Evolutionary conservation across 2,329 filamentous ascomycete genomes (phyloP), one percentile per base, ranked within the genome.

Genomic region (Botrytis deweyae): DNA sequence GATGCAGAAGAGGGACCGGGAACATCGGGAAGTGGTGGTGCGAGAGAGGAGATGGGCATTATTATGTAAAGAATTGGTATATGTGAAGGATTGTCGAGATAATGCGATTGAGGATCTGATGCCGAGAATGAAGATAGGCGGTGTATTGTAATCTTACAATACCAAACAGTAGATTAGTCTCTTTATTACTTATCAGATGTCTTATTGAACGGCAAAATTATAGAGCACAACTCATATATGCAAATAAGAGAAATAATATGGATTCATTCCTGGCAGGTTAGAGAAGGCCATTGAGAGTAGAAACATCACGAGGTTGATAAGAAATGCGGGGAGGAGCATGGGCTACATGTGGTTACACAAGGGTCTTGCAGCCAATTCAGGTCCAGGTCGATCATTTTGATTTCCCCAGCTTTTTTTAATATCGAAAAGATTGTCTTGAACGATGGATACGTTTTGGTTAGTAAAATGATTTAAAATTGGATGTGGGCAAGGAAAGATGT

Each of bases 1-100:
- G 66, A 68, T 25, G 66, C 16, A 2, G 66, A 68, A 33, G 66
- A 68, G 10, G 66, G 66, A 12, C 66, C 49, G 25, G 49, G 49
- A n/a, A 42, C 42, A 44, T 58, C 66, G 20, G 66, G n/a, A 33
- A 25, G n/a, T 29, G 61, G 61, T 42, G 70, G 46, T 40, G 62
- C 70, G 29, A 67, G 61, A n/a, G 70, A 72, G 20, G 70, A 72
- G 38, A 20, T 44, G 49, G 70, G 58, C 70, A 72, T 72, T 55
- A 38, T 74, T n/a, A 58, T 73, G 29, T 33, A 6, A 46, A n/a
- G 16, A 55, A 36, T 33, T 58, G 65, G 49, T 55, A 16, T n/a
- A 16, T 58, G 29, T 58, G 10, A 33, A 18, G 6, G 25, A 1
- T 58, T 42, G 36, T 58, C 12, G 22, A 29, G 8, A 14, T 22